Conservation (phyloP, 352 stramenopile genomes). For the Pythium sukuiense region DNA sequence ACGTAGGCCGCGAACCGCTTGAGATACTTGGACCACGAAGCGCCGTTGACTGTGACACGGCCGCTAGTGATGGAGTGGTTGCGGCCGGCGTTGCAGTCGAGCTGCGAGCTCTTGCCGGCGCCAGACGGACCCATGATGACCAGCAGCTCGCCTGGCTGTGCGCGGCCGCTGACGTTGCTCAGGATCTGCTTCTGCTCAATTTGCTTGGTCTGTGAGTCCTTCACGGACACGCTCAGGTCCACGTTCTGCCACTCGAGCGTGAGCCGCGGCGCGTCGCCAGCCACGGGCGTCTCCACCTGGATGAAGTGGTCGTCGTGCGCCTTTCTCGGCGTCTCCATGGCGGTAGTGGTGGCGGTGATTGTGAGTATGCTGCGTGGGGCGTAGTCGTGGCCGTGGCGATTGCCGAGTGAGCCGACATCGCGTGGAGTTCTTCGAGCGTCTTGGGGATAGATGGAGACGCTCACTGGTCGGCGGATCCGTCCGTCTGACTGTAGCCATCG, state of each 20-base stretch:
- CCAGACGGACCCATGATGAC: slow-evolving; percentile 46
- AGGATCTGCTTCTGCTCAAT: slow-evolving; percentile 34
- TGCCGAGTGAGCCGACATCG: background rate
- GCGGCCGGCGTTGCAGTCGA: slow-evolving; percentile 82
- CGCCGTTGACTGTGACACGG: background rate
- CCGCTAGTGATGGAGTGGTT: background rate
- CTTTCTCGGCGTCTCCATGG: background rate
- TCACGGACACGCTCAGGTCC: slow-evolving; percentile 15
- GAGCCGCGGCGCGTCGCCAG: slow-evolving; percentile 17
- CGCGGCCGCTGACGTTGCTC: slow-evolving; percentile 27
- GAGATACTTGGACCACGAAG: background rate
- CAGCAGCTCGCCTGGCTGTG: slow-evolving; percentile 33
- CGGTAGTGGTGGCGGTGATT: background rate
- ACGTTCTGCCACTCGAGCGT: slow-evolving; percentile 31
- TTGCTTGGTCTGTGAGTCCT: slow-evolving; percentile 30
- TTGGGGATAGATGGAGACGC: background rate
- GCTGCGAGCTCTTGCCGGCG: slow-evolving; percentile 85
- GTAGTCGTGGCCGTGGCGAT: background rate
- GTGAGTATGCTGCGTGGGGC: too few species aligned
- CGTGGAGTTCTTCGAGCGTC: background rate
- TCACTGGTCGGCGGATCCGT: background rate
- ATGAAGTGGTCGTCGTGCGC: slow-evolving; percentile 20
- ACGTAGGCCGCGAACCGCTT: slow-evolving; percentile 55
- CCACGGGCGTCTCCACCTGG: slow-evolving; percentile 9
- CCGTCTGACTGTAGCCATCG: slow-evolving; percentile 9